phyloP scores from a whole-genome alignment of 306 rosid genomes.

The Pyrus communis region DNA sequence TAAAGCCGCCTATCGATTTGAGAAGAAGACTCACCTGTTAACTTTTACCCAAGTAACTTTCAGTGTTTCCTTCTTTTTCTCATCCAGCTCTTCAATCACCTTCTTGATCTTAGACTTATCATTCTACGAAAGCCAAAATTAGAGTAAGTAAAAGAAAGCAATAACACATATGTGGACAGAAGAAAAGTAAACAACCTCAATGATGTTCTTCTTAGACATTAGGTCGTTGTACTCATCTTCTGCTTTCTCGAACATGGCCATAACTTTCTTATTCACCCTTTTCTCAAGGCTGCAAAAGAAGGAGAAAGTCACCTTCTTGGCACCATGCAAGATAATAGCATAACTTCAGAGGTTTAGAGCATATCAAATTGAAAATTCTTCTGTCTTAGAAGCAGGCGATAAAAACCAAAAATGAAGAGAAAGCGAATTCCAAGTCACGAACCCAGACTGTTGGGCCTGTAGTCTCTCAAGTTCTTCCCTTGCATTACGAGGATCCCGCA shows the following conservation, averaged over 20 bases:
- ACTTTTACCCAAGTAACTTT: constrained; percentile 93
- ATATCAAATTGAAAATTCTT: background rate
- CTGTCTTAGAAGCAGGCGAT: background rate
- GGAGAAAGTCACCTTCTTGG: constrained; percentile 1
- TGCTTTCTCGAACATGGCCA: constrained; percentile 99
- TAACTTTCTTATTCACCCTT: constrained; percentile 97
- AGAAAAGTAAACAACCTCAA: constrained; percentile 56
- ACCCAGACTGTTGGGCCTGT: constrained; percentile 89
- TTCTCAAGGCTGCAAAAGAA: constrained; percentile 76
- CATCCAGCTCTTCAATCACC: constrained; percentile 96
- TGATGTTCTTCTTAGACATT: constrained; percentile 89
- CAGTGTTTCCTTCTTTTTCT: constrained; percentile 93
- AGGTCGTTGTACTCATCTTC: constrained; percentile 97
- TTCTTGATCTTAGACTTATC: constrained; percentile 94
- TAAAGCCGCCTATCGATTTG: background rate
- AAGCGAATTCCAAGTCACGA: constrained; percentile 19
- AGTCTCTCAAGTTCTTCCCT: constrained; percentile 66
- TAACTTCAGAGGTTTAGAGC: background rate
- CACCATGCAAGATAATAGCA: constrained; percentile 6
- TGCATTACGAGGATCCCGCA: constrained; percentile 61
- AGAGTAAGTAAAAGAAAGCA: constrained; percentile 26
- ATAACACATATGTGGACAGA: constrained; percentile 2
- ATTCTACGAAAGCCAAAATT: constrained; percentile 40
- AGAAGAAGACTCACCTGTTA: constrained; percentile 43
- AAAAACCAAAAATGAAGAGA: background rate